phyloP scores from a whole-genome alignment of 1,139 yeast species.

The Pichia sorboxylosa region DNA sequence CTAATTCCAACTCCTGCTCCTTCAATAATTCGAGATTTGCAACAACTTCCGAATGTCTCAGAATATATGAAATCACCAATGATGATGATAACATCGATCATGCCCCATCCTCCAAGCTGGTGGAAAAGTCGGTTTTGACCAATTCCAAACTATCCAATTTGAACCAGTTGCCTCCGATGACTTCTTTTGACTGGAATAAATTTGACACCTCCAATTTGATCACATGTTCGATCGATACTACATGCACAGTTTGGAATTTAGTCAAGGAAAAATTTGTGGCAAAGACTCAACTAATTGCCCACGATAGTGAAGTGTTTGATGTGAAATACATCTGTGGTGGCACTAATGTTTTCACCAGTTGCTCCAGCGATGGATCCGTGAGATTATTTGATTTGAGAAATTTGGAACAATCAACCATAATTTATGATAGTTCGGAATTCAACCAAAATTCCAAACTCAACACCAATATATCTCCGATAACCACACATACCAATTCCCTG shows the following conservation, averaged over 20 bases:
- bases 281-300: slow-evolving; percentile 90
- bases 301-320: slow-evolving; percentile 90
- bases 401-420: slow-evolving; percentile 86
- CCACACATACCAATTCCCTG: slow-evolving; percentile 21
- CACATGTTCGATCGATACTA: slow-evolving; percentile 86
- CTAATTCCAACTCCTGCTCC: slow-evolving; percentile 5
- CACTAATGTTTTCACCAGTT: slow-evolving; percentile 76
- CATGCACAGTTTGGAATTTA: slow-evolving; percentile 94
- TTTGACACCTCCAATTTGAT: slow-evolving; percentile 61
- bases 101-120: slow-evolving; percentile 17
- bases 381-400: slow-evolving; percentile 83
- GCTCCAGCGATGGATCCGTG: slow-evolving; percentile 92
- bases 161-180: slow-evolving; percentile 64
- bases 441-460: neutral
- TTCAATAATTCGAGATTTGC: slow-evolving; percentile 39
- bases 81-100: slow-evolving; percentile 16
- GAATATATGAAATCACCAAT: slow-evolving; percentile 38
- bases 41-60: slow-evolving; percentile 59
- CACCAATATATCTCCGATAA: neutral
- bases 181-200: slow-evolving; percentile 88
- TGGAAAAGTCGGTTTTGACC: slow-evolving; percentile 29
- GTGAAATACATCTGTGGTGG: slow-evolving; percentile 73
- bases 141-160: slow-evolving; percentile 29
- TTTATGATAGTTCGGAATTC: slow-evolving; percentile 52
- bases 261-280: slow-evolving; percentile 53